These are phyloP conservation scores for Nitzschia sp. DNA, from an alignment of 108 stramenopile species.

Conservation along the genomic window DNA sequence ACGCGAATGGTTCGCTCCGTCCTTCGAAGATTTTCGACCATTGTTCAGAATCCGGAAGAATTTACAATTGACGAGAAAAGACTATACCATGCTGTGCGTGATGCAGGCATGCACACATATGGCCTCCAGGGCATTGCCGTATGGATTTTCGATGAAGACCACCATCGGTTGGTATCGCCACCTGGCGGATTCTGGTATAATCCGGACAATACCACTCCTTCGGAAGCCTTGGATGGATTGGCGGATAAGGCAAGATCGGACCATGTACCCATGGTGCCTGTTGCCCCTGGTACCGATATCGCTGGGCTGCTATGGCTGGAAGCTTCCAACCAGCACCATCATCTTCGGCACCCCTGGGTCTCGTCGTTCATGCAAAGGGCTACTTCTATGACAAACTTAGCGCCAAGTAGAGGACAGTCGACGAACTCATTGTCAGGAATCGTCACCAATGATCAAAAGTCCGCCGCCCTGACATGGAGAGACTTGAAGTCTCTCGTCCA, in stretches of 20 bases:
- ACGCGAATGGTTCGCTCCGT: not conserved
- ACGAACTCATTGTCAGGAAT: not conserved
- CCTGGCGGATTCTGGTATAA: conserved; percentile 19
- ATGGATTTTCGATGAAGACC: conserved; percentile 23
- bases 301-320: conserved; percentile 43
- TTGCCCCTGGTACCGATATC: conserved; percentile 39
- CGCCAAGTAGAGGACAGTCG: not conserved
- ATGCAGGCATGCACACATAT: conserved; percentile 8
- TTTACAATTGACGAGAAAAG: conserved; percentile 2
- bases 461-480: conserved; percentile 15
- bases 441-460: not conserved
- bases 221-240: conserved; percentile 8
- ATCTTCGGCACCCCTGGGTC: not conserved
- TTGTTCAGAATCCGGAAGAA: not conserved
- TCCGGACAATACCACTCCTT: conserved; percentile 1
- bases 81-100: not conserved
- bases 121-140: conserved; percentile 10
- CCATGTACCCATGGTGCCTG: conserved; percentile 19
- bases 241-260: conserved; percentile 16
- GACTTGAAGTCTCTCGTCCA: conserved; percentile 19
- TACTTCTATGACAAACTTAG: not conserved
- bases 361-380: not conserved
- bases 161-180: not conserved
- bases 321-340: not conserved
- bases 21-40: not conserved